A percentile compares a stretch with the other conserved stretches of the same genome.
phyloP scores from a whole-genome alignment of 208 protist species.

The Leishmania lainsoni region DNA sequence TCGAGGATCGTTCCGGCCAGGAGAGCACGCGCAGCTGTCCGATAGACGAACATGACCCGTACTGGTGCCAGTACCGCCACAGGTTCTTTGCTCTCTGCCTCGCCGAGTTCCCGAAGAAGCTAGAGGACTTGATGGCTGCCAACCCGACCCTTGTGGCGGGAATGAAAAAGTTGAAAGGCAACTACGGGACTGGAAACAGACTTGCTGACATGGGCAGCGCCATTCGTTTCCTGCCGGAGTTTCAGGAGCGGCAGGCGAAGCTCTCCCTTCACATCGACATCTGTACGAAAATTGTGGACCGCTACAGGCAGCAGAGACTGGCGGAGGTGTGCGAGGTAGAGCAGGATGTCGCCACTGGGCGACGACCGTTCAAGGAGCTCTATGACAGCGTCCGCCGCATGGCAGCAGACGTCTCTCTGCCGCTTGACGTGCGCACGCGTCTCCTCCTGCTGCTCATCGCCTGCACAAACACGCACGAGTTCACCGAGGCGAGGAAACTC shows the following conservation, averaged over 20 bases:
- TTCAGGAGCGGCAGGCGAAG: slow-evolving; percentile 76
- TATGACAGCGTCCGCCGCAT: slow-evolving; percentile 50
- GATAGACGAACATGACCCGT: slow-evolving; percentile 72
- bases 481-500: slow-evolving; percentile 65
- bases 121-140: slow-evolving; percentile 61
- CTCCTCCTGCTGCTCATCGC: slow-evolving; percentile 62
- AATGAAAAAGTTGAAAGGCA: slow-evolving; percentile 21
- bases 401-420: slow-evolving; percentile 46
- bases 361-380: slow-evolving; percentile 55
- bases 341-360: slow-evolving; percentile 56
- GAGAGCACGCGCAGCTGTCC: slow-evolving; percentile 41
- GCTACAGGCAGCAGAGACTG: slow-evolving; percentile 61
- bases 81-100: slow-evolving; percentile 61
- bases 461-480: slow-evolving; percentile 52
- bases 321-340: slow-evolving; percentile 69
- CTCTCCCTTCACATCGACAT: slow-evolving; percentile 85
- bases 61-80: slow-evolving; percentile 81
- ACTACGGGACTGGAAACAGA: slow-evolving; percentile 18
- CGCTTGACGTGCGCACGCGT: slow-evolving; percentile 50
- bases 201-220: slow-evolving; percentile 55
- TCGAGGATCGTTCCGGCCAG: slow-evolving; percentile 42
- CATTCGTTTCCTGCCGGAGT: slow-evolving; percentile 65
- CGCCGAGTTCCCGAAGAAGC: slow-evolving; percentile 50
- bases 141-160: slow-evolving; percentile 60
- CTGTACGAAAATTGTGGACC: slow-evolving; percentile 69